Base-by-base conservation (phyloP, 176 grass and related monocot species). In the Melocanna baccifera region DNA sequence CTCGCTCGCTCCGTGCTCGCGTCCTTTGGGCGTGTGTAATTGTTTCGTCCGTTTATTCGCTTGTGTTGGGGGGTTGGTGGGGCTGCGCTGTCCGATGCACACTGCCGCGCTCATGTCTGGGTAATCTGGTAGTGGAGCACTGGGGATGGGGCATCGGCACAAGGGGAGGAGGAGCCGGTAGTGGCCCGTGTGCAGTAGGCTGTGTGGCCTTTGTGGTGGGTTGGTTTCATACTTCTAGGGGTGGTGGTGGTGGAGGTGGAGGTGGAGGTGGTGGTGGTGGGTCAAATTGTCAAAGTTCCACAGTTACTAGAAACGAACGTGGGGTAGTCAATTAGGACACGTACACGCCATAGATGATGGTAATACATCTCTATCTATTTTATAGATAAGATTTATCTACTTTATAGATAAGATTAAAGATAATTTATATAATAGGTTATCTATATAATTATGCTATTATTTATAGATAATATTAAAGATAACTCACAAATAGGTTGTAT, bases 71-170 rank as follows among this genome's bases (percentile, higher is more conserved):
- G 78, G 69, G 75, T 69, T 79, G 89, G 79, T 83, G 88, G 73
- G 84, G 57, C 84, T 59, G 50, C 75, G 75, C 89, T 90, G 89
- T 87, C 78, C 50, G 36, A 37, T 55, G 68, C 62, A 9, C 47
- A 8, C 23, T 51, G 83, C 71, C 76, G 20, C 73, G 53, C 1
- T 29, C 6, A 66, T 59, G 72, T 42, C 67, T 74, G 74, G 15
- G 30, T 75, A 71, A 71, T 75, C 59, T 67, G 15, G 25, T 64
- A 62, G 76, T 61, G 73, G 73, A 28, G 81, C 23, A 58, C 63
- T 68, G 71, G 61, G 20, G 81, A 25, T 16, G 58, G 39, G 22
- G 16, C 52, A 52, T 77, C 65, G 48, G 73, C 32, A 7, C 57
- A 47, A 9, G 47, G 22, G 67, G 42, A 65, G 22, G 22, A 65